Evolutionary conservation across 768 basidiomycete genomes (phyloP), one percentile per base, ranked within the genome.

Genomic region (Phylloporus scabripes): DNA sequence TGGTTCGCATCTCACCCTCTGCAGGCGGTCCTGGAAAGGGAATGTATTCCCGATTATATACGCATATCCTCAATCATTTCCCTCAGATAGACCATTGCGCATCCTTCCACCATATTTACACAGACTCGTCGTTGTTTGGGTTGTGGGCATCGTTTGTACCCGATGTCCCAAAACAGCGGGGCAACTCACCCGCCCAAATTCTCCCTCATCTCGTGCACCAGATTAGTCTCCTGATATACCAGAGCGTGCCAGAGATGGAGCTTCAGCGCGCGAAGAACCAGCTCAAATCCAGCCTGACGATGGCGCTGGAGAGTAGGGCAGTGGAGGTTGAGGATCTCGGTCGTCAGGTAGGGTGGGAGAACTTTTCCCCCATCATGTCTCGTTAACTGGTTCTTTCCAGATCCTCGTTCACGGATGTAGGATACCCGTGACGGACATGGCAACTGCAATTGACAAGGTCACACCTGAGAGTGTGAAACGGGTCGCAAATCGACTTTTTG

Each of bases 31-130:
- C 95, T 2, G 95, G 95, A 14, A 98, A 98, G 73, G 95, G 95
- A 59, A 98, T 98, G 95, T 98, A 96, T 75, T 92, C 93, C 29
- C 85, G 95, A 21, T 72, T 97, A 24, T 97, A 98, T 73, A 95
- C 92, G 9, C 84, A 92, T 63, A 92, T 98, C 60, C 82, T 98
- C 50, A 97, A 98, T 66, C 87, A 90, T 62, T 90, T 92, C 72
- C 81, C 92, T 44, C 84, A 90, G 61, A 80, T 98, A 60, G 95
- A 98, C 67, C 91, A 93, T 67, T 97, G 94, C 66, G 85, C 89
- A 8, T 86, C 91, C 17, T 97, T 96, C 84, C 93, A 98, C 65
- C 95, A 98, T 69, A 93, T 94, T 63, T 98, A 97, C 70, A 82
- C 83, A 49, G 94, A 97, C 65, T 89, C 91, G 0, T 92, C 92